Base-by-base conservation (phyloP, 2,329 filamentous ascomycete species). In the Raffaelea arxii region DNA sequence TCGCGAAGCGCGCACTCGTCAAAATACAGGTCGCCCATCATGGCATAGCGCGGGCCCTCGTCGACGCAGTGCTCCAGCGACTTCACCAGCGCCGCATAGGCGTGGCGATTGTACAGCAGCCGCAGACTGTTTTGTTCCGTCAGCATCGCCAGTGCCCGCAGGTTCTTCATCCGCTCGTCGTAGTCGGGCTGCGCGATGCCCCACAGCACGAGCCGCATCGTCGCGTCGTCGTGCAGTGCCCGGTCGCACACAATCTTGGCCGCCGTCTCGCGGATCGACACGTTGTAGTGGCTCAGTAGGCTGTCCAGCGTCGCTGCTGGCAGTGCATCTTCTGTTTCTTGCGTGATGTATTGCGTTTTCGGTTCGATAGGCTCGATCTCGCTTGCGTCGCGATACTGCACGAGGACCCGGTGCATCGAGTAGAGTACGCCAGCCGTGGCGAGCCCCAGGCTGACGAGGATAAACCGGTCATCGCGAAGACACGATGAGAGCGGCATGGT, bases 251-350 rank as follows among this genome's bases (percentile, higher is more conserved):
- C 65, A 22, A 78, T 79, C 54, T 74, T 76, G 51, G 72, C 71
- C 11, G 81, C 78, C 47, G 84, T 82, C 50, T 86, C 81, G 53
- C 81, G 73, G 51, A 90, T 83, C 19, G 83, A 76, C 56, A 78
- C 82, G 61, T 82, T 91, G 50, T 83, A 83, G 60, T 84, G 84
- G 44, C 75, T 70, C 12, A 85, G 67, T 4, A 90, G 71, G 52
- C 78, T 83, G 44, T 80, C 70, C 10, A 90, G 68, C 0, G 85
- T 89, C 37, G 74, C 70, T 11, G 80, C 58, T 48, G 80, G 76
- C 37, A 89, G 69, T 2, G 82, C 76, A 58, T 88, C 83, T 57
- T 89, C 84, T 2, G 82, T 86, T 22, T 84, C 79, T 60, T 88
- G 81, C 14, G 80, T 84, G 53, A 87, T 84, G 59, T 86, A 85